Conservation (phyloP, 192 early-diverging fungal species). For the Umbelopsis sp. region DNA sequence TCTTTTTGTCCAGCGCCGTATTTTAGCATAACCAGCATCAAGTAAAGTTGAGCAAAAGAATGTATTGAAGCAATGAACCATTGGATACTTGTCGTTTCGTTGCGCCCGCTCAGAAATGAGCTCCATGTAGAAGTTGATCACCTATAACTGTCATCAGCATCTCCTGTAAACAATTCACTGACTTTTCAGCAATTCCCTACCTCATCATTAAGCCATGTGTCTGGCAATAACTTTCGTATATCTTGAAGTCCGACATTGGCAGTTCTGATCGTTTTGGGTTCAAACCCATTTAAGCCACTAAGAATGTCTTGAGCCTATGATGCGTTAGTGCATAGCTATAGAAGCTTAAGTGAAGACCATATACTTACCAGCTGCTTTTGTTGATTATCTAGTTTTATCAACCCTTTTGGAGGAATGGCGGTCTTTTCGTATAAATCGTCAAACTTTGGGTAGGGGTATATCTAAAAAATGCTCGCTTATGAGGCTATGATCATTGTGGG, state of each 20-base stretch:
- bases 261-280: slow-evolving; percentile 9
- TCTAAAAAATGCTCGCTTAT: not conserved
- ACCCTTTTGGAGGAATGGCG: not conserved
- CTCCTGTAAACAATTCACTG: not conserved
- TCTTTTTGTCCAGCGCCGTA: slow-evolving; percentile 83
- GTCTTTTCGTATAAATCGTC: slow-evolving; percentile 26
- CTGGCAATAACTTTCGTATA: slow-evolving; percentile 69
- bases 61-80: slow-evolving; percentile 88
- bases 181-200: slow-evolving; percentile 41
- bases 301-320: not conserved
- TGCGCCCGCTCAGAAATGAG: slow-evolving; percentile 72
- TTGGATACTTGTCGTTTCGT: slow-evolving; percentile 49
- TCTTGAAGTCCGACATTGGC: slow-evolving; percentile 48
- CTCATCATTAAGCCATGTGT: slow-evolving; percentile 94
- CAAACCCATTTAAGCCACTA: not conserved
- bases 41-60: slow-evolving; percentile 83
- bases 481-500: not conserved
- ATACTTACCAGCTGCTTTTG: slow-evolving; percentile 14
- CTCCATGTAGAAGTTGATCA: slow-evolving; percentile 91
- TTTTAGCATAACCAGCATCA: slow-evolving; percentile 69
- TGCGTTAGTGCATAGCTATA: not conserved
- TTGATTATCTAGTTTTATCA: not conserved
- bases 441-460: slow-evolving; percentile 19
- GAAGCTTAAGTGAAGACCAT: not conserved
- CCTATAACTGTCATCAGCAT: slow-evolving; percentile 33